Evolutionary conservation across 345 rosid species (phyloP), one percentile per base, ranked within the genome.

Genomic region (Psidium guajava): DNA sequence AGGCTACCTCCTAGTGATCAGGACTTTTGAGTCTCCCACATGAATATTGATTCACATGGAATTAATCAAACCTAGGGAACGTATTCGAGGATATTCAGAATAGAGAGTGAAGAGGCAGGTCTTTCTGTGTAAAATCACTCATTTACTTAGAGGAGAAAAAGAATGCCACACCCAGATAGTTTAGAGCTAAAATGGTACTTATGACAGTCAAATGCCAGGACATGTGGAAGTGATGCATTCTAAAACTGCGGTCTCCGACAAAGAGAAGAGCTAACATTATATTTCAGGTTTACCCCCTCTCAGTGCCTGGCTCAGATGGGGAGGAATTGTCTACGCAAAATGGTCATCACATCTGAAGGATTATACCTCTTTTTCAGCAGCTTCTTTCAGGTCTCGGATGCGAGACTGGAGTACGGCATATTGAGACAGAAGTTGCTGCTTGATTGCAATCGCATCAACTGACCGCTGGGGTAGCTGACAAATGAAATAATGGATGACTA

Each of bases 361-460:
- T 5, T 10, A 44, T 93, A 95, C 99, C 99, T 95, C 98, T 90
- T 94, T 97, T 87, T 92, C 96, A 84, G 92, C 87, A 86, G 96
- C 92, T 88, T 93, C 93, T 88, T 93, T 96, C 42, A 97, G 92
- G 88, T 93, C 94, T 91, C 89, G 90, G 89, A 97, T 93, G 83
- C 98, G 98, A 88, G 94, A 92, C 89, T 95, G 98, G 88, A 95
- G 92, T 24, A 95, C 77, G 85, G 95, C 95, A 88, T 97, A 95
- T 82, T 95, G 99, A 86, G 98, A 93, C 74, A 97, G 90, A 59
- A 97, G 98, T 86, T 94, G 93, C 90, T 97, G 99, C 83, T 89
- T 97, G 87, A 94, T 92, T 69, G 93, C 91, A 27, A 91, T 85
- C 82, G 85, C 93, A 84, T 94, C 99, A 51, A 90, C 98, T 47